A percentile compares a stretch with the other conserved stretches of the same genome.
Conservation (phyloP, 2,329 filamentous ascomycete species). For the Diaporthe citriasiana region DNA sequence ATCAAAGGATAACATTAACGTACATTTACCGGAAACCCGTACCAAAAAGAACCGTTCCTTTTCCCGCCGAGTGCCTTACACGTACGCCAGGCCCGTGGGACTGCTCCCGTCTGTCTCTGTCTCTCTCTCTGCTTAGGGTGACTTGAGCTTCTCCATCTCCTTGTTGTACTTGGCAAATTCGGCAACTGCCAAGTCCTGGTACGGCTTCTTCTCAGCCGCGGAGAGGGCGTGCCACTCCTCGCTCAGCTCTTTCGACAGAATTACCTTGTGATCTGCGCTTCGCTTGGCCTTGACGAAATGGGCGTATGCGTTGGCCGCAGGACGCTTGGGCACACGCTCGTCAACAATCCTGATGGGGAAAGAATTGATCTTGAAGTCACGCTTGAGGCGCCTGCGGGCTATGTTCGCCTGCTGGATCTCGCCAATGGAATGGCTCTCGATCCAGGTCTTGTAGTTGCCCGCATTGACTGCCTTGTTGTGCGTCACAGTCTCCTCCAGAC, state of each 20-base stretch:
- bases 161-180: slow-evolving; percentile 51
- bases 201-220: slow-evolving; percentile 55
- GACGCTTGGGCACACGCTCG: slow-evolving; percentile 61
- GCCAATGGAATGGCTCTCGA: slow-evolving; percentile 57
- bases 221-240: slow-evolving; percentile 61
- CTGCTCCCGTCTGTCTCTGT: not conserved
- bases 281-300: slow-evolving; percentile 56
- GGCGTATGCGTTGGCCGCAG: slow-evolving; percentile 50
- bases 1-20: slow-evolving; percentile 36
- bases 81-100: not conserved
- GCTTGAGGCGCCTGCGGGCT: slow-evolving; percentile 60
- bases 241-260: slow-evolving; percentile 46
- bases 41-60: slow-evolving; percentile 32
- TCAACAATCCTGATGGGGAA: slow-evolving; percentile 56
- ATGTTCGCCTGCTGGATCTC: slow-evolving; percentile 62
- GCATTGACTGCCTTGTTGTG: slow-evolving; percentile 60
- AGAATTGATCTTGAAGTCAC: slow-evolving; percentile 50
- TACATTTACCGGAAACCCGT: slow-evolving; percentile 28
- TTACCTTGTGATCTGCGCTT: slow-evolving; percentile 46
- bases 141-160: slow-evolving; percentile 45
- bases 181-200: slow-evolving; percentile 51
- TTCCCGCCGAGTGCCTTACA: slow-evolving; percentile 9
- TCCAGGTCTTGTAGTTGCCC: slow-evolving; percentile 61
- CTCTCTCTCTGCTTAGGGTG: slow-evolving; percentile 33
- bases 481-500: slow-evolving; percentile 51